These are phyloP conservation scores for Talaromyces pinophilus DNA, from an alignment of 2,329 filamentous ascomycete species.

Conservation along the genomic window DNA sequence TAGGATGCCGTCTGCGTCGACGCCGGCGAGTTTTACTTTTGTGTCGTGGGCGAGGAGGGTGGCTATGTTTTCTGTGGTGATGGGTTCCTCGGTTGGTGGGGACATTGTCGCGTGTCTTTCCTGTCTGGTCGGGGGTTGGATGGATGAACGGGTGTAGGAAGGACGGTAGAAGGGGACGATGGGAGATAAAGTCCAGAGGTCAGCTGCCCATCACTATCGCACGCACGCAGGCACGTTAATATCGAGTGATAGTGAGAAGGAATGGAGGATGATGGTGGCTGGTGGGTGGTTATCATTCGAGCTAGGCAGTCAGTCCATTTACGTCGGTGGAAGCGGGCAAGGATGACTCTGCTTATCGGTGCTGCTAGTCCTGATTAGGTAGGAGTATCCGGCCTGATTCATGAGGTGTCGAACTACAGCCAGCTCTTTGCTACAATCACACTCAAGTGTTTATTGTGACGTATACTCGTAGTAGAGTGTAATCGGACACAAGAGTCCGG, in stretches of 20 bases:
- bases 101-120: constrained; percentile 10
- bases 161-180: background rate
- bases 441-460: background rate
- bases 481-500: background rate
- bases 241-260: background rate
- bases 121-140: background rate
- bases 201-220: constrained; percentile 1
- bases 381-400: background rate
- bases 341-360: constrained; percentile 2
- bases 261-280: background rate
- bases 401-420: background rate
- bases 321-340: constrained; percentile 1
- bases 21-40: constrained; percentile 82
- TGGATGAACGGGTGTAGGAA: background rate
- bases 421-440: background rate
- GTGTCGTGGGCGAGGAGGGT: constrained; percentile 68
- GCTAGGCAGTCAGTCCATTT: background rate
- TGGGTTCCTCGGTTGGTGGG: constrained; percentile 21
- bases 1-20: constrained; percentile 83
- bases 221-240: background rate
- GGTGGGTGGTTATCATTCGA: background rate
- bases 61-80: constrained; percentile 65
- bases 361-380: background rate
- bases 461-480: too few species aligned
- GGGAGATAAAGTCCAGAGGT: background rate